These are phyloP conservation scores for Rhytidiadelphus loreus DNA, from an alignment of 225 moss, liverwort and hornwort species.

Conservation along the genomic window DNA sequence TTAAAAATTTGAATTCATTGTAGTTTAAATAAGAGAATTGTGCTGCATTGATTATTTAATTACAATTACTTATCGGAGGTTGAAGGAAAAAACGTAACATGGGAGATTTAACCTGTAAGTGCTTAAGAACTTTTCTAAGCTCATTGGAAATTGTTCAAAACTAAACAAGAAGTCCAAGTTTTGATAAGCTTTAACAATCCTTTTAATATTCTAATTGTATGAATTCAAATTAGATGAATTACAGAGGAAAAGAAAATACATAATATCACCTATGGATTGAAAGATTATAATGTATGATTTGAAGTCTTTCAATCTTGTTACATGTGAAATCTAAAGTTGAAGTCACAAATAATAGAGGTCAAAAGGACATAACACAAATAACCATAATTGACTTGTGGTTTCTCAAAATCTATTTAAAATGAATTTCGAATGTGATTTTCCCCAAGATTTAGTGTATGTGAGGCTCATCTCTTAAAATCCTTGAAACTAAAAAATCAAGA, in stretches of 20 bases:
- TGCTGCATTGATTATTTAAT: neutral
- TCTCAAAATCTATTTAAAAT: neutral
- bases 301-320: no score
- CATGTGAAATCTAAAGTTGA: no score
- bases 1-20: neutral
- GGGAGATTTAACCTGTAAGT: neutral
- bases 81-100: neutral
- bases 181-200: neutral
- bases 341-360: neutral
- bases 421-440: neutral
- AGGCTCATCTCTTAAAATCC: fast-evolving
- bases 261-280: neutral
- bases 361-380: neutral
- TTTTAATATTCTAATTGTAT: neutral
- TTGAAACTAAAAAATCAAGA: neutral
- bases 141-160: neutral
- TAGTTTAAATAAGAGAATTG: neutral
- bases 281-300: neutral
- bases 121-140: neutral
- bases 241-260: no score
- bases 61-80: neutral
- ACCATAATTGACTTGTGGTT: fast-evolving
- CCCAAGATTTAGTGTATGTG: no score
- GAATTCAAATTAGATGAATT: neutral
- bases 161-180: neutral